Conservation (phyloP, 495 filamentous ascomycete species). For the Penicillium cataractarum region DNA sequence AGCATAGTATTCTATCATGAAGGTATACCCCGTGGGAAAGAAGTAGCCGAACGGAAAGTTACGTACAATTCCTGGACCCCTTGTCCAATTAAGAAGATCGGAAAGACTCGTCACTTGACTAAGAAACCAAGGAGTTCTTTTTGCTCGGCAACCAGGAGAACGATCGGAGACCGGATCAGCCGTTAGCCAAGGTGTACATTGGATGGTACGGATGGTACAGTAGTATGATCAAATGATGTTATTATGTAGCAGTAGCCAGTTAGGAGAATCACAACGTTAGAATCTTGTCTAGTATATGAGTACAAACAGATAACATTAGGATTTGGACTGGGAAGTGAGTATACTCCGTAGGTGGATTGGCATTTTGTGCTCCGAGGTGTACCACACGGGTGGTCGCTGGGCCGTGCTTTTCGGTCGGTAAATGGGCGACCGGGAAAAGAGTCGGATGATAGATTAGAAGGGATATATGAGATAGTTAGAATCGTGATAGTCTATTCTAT, state of each 20-base stretch:
- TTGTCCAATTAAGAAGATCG: background rate
- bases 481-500: background rate
- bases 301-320: constrained; percentile 8
- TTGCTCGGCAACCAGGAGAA: background rate
- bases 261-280: constrained; percentile 8
- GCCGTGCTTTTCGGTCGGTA: constrained; percentile 16
- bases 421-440: constrained; percentile 2
- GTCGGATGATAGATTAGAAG: constrained; percentile 24
- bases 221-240: background rate
- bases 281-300: constrained; percentile 19
- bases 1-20: too few species aligned
- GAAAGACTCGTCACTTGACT: background rate
- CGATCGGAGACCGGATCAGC: background rate
- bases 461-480: background rate
- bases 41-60: background rate
- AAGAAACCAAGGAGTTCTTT: too few species aligned
- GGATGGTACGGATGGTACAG: background rate
- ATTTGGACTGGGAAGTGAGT: background rate
- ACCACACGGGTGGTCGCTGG: constrained; percentile 20
- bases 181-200: background rate
- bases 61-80: background rate
- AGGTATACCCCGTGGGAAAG: background rate
- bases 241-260: background rate
- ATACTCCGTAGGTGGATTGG: background rate
- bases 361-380: constrained; percentile 4